phyloP scores from a whole-genome alignment of 345 rosid species.

The Isatis tinctoria region DNA sequence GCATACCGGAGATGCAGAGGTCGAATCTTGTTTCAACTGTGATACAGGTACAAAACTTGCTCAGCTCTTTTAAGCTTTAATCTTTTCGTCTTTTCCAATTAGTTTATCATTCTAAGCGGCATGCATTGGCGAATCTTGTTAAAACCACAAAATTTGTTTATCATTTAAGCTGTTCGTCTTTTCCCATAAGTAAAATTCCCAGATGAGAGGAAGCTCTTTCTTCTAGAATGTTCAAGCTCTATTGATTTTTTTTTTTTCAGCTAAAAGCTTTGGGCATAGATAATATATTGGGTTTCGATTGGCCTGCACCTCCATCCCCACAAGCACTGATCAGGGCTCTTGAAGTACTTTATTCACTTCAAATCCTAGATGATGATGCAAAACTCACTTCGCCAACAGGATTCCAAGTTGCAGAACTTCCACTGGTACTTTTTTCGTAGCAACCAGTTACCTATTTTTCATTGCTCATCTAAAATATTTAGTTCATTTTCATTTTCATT shows the following conservation, averaged over 20 bases:
- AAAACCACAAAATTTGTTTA: no score
- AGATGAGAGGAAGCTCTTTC: slow-evolving; percentile 6
- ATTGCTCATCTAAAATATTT: neutral
- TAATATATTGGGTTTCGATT: slow-evolving; percentile 86
- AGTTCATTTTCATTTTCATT: neutral
- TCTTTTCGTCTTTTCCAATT: neutral
- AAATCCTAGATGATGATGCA: slow-evolving; percentile 91
- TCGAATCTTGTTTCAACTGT: slow-evolving; percentile 88
- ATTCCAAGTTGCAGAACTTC: slow-evolving; percentile 97
- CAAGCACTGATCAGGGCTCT: slow-evolving; percentile 91
- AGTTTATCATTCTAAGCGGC: no score
- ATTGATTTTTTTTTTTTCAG: slow-evolving; percentile 34
- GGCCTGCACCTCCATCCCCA: slow-evolving; percentile 95
- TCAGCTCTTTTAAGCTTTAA: slow-evolving; percentile 6
- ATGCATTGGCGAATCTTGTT: no score
- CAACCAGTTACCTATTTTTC: neutral
- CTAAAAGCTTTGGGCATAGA: slow-evolving; percentile 94
- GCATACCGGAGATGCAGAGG: slow-evolving; percentile 94
- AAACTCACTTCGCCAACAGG: slow-evolving; percentile 97
- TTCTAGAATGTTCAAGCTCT: neutral
- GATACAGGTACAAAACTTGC: slow-evolving; percentile 59
- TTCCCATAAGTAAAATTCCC: neutral
- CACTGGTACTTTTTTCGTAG: slow-evolving; percentile 45
- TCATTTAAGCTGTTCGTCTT: neutral
- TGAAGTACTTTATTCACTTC: slow-evolving; percentile 89